Base-by-base conservation (phyloP, 345 rosid genomes). In the Limnanthes douglasii region DNA sequence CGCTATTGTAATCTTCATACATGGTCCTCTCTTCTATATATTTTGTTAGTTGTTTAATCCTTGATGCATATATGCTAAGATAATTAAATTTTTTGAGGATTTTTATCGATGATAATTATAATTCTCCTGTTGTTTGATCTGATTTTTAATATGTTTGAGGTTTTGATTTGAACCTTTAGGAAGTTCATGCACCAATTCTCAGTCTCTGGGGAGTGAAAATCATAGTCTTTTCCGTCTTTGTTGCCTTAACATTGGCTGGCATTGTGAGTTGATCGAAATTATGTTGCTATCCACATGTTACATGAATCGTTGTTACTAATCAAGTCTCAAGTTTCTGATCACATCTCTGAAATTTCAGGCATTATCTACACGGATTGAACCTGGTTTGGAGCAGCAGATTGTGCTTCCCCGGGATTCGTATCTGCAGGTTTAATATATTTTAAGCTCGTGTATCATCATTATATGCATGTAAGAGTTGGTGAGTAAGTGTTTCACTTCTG, bases 331-430 rank as follows among this genome's bases (percentile, higher is more conserved):
- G n/a, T n/a, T n/a, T n/a, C n/a, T n/a, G n/a, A n/a, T n/a, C n/a
- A n/a, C n/a, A n/a, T n/a, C n/a, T n/a, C n/a, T n/a, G n/a, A n/a
- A n/a, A n/a, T n/a, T n/a, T n/a, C n/a, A 90, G 98, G 98, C 98
- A 18, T 53, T 90, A 45, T 58, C 82, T 42, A 79, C 95, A 24
- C 68, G 98, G 51, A 59, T 84, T 33, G 82, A 90, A 58, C 81
- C 95, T 50, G 98, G 97, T 58, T 55, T 88, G 66, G 97, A 88
- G 38, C 95, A 88, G 59, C 65, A 79, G 59, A 79, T 79, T 66
- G 97, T 88, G 56, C 97, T 88, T 62, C 97, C 97, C 8, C 70
- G 57, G 27, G 93, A 88, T 57, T 88, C 97, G 1, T 88, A 88
- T 65, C 93, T 88, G 62, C 97, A 88, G 94, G 97, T 86, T 70